A percentile compares a stretch with the other conserved stretches of the same genome.
Evolutionary conservation across 495 filamentous ascomycete species (phyloP).

Genomic region (Elaphomyces granulatus): DNA sequence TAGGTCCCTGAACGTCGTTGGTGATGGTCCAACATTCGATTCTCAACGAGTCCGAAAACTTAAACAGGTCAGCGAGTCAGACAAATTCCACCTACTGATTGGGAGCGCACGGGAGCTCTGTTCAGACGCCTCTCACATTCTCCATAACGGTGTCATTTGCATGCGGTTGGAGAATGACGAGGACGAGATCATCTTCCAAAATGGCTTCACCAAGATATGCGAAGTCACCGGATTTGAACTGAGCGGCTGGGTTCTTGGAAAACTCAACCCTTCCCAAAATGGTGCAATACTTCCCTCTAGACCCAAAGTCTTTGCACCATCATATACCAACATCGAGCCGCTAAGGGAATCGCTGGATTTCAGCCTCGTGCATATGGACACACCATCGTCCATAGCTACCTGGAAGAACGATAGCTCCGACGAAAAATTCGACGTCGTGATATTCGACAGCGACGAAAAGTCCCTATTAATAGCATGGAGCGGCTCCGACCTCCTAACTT

Average conservation of each 20-base stretch:
- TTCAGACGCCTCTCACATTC: neutral
- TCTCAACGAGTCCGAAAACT: neutral
- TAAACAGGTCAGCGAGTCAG: neutral
- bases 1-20: conserved; percentile 2
- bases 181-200: neutral
- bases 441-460: conserved; percentile 6
- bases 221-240: neutral
- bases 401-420: conserved; percentile 1
- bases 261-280: conserved; percentile 1
- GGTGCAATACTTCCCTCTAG: conserved; percentile 1
- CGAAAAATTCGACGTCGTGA: conserved; percentile 4
- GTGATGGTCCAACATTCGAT: neutral
- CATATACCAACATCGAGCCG: conserved; percentile 1
- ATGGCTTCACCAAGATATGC: neutral
- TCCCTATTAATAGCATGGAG: conserved; percentile 10
- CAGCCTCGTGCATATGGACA: neutral
- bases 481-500: conserved; percentile 7
- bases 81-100: conserved; percentile 3
- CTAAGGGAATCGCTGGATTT: too few species aligned
- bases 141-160: neutral
- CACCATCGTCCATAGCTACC: neutral
- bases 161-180: conserved; percentile 1
- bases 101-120: neutral
- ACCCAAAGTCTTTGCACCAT: conserved; percentile 1
- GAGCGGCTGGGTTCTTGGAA: neutral